Evolutionary conservation across 2,329 filamentous ascomycete genomes (phyloP).

Genomic region (Penicillium expansum): DNA sequence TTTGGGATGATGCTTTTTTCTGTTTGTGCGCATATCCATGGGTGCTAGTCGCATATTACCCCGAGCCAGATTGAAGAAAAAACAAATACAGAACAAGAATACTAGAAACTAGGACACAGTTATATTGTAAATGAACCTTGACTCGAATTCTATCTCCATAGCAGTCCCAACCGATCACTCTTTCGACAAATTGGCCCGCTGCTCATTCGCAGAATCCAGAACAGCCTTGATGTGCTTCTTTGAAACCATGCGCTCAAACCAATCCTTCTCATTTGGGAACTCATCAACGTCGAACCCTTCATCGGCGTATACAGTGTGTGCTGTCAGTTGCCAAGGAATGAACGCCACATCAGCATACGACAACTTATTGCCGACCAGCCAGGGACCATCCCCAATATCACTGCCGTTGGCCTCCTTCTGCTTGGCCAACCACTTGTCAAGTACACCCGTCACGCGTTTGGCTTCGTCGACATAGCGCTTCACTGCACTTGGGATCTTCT

Average conservation of each 20-base stretch:
- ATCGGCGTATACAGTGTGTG: not conserved
- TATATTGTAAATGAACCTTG: too few species aligned
- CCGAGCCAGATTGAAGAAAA: not conserved
- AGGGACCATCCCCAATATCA: constrained; percentile 19
- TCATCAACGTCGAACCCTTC: constrained; percentile 6
- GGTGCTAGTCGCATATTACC: constrained; percentile 15
- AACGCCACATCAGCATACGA: constrained; percentile 45
- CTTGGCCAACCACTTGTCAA: constrained; percentile 41
- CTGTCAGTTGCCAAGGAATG: constrained; percentile 31
- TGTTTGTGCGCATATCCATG: constrained; percentile 29
- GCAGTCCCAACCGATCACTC: not conserved
- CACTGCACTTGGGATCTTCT: constrained; percentile 41
- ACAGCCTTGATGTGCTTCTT: constrained; percentile 3
- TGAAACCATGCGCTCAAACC: constrained; percentile 17
- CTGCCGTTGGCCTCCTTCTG: constrained; percentile 4
- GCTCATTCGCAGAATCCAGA: not conserved
- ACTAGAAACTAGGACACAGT: not conserved
- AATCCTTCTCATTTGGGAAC: constrained; percentile 13
- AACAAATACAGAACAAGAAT: not conserved
- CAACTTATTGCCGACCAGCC: constrained; percentile 44
- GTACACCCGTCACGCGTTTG: constrained; percentile 43
- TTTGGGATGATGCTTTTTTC: constrained; percentile 56
- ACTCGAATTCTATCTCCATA: too few species aligned
- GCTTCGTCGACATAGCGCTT: constrained; percentile 46
- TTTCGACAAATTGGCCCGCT: not conserved